Percentiles rank a stretch among this genome's conserved stretches.
Evolutionary conservation across 495 filamentous ascomycete genomes (phyloP).

Genomic region (Aspergillus affinis): DNA sequence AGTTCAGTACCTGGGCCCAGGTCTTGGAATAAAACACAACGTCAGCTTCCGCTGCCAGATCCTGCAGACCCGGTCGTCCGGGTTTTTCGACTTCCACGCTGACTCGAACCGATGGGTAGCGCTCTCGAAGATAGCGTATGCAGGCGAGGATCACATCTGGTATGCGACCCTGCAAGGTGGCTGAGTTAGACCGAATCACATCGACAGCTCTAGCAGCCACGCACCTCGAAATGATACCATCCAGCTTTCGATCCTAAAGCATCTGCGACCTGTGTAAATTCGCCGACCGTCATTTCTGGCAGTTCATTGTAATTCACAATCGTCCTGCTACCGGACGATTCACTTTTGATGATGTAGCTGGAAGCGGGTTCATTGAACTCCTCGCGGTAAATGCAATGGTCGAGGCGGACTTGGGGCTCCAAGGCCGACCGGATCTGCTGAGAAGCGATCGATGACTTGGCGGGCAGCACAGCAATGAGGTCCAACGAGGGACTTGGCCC

Average conservation of each 20-base stretch:
- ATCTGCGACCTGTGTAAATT: conserved; percentile 46
- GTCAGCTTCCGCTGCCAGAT: conserved; percentile 62
- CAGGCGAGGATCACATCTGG: conserved; percentile 62
- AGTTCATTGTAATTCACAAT: conserved; percentile 70
- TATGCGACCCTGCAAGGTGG: conserved; percentile 56
- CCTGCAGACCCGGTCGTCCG: conserved; percentile 55
- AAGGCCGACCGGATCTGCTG: conserved; percentile 43
- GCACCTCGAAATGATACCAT: conserved; percentile 79
- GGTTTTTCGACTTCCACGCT: conserved; percentile 76
- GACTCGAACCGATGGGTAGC: conserved; percentile 47
- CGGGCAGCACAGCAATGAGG: conserved; percentile 46
- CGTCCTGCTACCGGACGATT: conserved; percentile 58
- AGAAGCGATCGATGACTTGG: conserved; percentile 35
- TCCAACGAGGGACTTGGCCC: conserved; percentile 25
- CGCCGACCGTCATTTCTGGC: conserved; percentile 60
- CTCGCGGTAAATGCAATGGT: conserved; percentile 59
- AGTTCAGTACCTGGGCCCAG: conserved; percentile 68
- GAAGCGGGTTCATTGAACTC: conserved; percentile 58
- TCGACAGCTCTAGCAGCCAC: conserved; percentile 9
- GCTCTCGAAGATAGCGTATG: conserved; percentile 54
- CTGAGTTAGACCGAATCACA: not conserved
- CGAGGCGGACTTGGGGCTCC: conserved; percentile 45
- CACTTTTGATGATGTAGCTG: conserved; percentile 69
- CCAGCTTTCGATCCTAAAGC: conserved; percentile 25
- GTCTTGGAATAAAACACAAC: conserved; percentile 69